Base-by-base conservation (phyloP, 805 yeast genomes). In the Candida schatavii region DNA sequence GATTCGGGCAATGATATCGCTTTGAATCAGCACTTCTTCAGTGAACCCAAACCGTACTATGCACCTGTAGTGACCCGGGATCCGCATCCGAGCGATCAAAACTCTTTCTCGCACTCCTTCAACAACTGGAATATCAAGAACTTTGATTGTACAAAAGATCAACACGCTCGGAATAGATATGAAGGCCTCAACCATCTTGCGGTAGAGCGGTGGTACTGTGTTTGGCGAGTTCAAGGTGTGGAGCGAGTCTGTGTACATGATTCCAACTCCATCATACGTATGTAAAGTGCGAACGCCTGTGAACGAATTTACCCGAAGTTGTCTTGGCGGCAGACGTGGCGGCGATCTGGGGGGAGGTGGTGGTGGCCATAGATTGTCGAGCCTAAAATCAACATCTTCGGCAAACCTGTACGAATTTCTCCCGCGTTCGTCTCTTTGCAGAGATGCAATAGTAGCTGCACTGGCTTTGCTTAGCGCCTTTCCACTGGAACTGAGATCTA, bases 21-120 rank as follows among this genome's bases (percentile, higher is more conserved):
- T 28, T 41, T 55, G 57, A 14, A 61, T 49, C 29, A 30, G 37
- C 6, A 59, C 52, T 11, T 53, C 53, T 32, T 72, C 76, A 75
- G 70, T 71, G 53, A 75, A 77, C 3, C 82, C 82, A 44, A 67
- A 75, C 21, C 77, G 59, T 5, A 76, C 49, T 13, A 75, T 60
- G 44, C 80, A 75, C 43, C 75, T 59, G 59, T 71, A 73, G 48
- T 75, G 73, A 1, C 80, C 78, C 1, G 69, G 64, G 18, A 71
- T 50, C 28, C 62, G 64, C 44, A 72, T 67, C 19, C 70, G 50
- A 3, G 66, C 71, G 20, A 76, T 44, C 17, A 68, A 47, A 3
- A 74, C 51, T 17, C 73, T 57, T 28, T 73, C 75, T n/a, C 62
- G 68, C 1, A 41, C 49, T 0, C 61, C 57, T 3, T 75, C 63